Evolutionary conservation across 768 basidiomycete species (phyloP), one percentile per base, ranked within the genome.

Genomic region (Amanita exitialis): DNA sequence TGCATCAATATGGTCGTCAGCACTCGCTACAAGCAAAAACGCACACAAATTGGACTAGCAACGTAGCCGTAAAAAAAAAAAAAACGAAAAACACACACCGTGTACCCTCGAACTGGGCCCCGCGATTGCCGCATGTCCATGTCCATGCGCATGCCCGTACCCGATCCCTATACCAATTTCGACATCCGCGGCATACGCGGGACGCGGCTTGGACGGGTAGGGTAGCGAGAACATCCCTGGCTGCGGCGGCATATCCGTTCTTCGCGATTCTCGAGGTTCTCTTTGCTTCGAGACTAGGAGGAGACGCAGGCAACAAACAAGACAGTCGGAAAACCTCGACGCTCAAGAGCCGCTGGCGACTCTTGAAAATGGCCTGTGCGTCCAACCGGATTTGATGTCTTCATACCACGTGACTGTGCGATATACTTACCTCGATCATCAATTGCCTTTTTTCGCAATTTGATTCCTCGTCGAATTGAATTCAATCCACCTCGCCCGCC

Each of bases 211-310:
- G 60, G 42, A 49, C 28, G 12, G 77, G 61, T 79, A 79, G 13
- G 81, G 76, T 13, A 85, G 63, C 3, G 80, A 69, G 59, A 86
- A 86, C 54, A 85, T 68, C 48, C 83, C 83, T 56, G 77, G 80
- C 54, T 84, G 82, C 41, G 83, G 83, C 44, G 82, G 82, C 52
- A 53, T 53, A 21, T 39, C 27, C 32, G 18, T 47, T 34, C 34
- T 47, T 35, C 13, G 43, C 16, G 23, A 27, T 27, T 43, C 13
- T 21, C 25, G 23, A 10, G 6, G 8, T 16, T 44, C 16, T 13
- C 3, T 16, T 27, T 28, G 4, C n/a, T 44, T 44, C 28, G 25
- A 8, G 25, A 15, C 8, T 7, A 9, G 20, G 12, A 23, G 36
- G 20, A 38, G 27, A 21, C 25, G 5, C 7, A 1, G 18, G 30